Evolutionary conservation across 768 basidiomycete species (phyloP).

Genomic region (Serendipita sp.): DNA sequence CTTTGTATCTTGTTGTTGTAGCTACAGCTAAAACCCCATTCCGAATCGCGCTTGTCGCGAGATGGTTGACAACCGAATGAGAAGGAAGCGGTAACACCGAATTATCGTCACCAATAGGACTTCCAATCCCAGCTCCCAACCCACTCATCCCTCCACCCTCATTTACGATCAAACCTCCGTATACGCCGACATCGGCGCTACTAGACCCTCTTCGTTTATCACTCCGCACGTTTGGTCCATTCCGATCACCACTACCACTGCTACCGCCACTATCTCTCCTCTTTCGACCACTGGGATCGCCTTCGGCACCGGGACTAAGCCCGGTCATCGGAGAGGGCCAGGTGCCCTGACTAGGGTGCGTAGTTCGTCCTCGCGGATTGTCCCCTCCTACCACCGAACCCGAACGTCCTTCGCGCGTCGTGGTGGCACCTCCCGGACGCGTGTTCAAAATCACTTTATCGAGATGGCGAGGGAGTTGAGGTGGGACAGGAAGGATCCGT

Average conservation of each 20-base stretch:
- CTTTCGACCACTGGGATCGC: not conserved
- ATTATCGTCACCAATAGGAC: conserved; percentile 55
- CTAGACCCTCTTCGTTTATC: not conserved
- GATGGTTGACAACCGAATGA: conserved; percentile 86
- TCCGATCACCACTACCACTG: not conserved
- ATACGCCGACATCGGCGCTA: not conserved
- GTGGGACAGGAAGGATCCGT: conserved; percentile 76
- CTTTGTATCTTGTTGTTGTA: conserved; percentile 76
- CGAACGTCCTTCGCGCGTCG: conserved; percentile 19
- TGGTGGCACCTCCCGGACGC: conserved; percentile 20
- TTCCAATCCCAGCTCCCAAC: conserved; percentile 8
- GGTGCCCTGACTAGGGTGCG: not conserved
- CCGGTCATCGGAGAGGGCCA: not conserved
- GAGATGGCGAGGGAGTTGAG: conserved; percentile 72
- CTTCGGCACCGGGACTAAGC: not conserved
- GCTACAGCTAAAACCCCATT: conserved; percentile 88
- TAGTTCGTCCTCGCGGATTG: not conserved
- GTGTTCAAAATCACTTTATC: conserved; percentile 86
- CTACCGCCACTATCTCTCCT: not conserved
- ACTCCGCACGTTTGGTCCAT: not conserved
- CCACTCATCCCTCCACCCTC: conserved; percentile 4
- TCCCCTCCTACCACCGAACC: not conserved
- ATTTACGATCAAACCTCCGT: not conserved
- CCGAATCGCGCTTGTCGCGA: conserved; percentile 88
- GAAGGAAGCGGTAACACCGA: conserved; percentile 83